Evolutionary conservation across 2,329 filamentous ascomycete genomes (phyloP).

Genomic region (Fusarium marasasianum): DNA sequence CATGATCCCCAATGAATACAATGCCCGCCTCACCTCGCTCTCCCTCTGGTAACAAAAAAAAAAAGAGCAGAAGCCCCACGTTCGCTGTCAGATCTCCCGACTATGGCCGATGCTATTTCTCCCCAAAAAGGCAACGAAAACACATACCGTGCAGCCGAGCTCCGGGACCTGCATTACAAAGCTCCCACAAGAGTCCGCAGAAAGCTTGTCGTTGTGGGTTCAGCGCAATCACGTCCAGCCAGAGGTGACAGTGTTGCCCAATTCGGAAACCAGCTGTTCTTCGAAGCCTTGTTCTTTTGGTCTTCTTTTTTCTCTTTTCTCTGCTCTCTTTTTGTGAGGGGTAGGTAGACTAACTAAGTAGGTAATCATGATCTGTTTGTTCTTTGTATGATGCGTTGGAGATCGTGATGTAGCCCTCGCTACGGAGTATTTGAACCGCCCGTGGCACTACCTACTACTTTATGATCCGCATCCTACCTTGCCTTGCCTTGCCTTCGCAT

Average conservation of each 20-base stretch:
- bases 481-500: background rate
- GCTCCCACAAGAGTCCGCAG: conserved; percentile 29
- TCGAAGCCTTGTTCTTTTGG: conserved; percentile 17
- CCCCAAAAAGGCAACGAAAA: conserved; percentile 46
- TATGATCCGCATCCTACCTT: background rate
- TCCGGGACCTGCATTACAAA: conserved; percentile 40
- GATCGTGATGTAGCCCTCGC: conserved; percentile 11
- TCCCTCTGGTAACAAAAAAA: background rate
- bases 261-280: conserved; percentile 43
- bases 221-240: conserved; percentile 29
- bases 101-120: conserved; percentile 32
- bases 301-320: conserved; percentile 3
- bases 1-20: conserved; percentile 8
- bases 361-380: background rate
- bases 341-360: background rate
- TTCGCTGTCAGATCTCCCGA: conserved; percentile 27
- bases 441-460: background rate
- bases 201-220: conserved; percentile 39
- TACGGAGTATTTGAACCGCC: conserved; percentile 18
- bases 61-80: conserved; percentile 11
- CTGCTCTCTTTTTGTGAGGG: conserved; percentile 12
- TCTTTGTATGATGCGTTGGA: conserved; percentile 5
- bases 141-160: conserved; percentile 46
- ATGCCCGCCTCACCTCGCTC: conserved; percentile 13
- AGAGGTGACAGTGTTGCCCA: conserved; percentile 37